Evolutionary conservation across 768 basidiomycete genomes (phyloP).

Genomic region (Guyanaporus albipodus): DNA sequence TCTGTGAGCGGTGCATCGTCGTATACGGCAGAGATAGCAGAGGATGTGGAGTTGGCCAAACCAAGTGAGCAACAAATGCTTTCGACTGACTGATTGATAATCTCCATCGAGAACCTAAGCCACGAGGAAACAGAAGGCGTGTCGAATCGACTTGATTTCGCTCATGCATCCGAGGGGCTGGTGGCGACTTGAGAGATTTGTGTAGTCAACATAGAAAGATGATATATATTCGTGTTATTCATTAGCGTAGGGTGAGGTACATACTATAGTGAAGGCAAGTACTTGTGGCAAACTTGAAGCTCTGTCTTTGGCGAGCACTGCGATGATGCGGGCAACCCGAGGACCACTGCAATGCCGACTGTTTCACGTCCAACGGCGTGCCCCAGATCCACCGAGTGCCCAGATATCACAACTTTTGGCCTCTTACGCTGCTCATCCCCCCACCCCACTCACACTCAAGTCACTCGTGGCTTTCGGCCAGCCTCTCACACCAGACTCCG

Average conservation of each 20-base stretch:
- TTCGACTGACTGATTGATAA: neutral
- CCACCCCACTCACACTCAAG: constrained; percentile 67
- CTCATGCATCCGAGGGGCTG: neutral
- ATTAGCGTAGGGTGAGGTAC: constrained; percentile 3
- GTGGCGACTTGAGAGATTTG: constrained; percentile 8
- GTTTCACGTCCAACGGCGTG: constrained; percentile 35
- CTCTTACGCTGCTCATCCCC: constrained; percentile 57
- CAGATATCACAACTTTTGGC: constrained; percentile 59
- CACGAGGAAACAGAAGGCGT: constrained; percentile 21
- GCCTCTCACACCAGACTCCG: constrained; percentile 65
- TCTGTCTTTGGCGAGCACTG: no score
- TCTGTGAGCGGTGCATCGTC: constrained; percentile 33
- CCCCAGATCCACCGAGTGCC: constrained; percentile 46
- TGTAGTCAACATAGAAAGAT: constrained; percentile 23
- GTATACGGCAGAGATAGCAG: constrained; percentile 25
- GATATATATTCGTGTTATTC: constrained; percentile 27
- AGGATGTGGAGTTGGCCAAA: constrained; percentile 26
- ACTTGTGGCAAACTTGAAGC: no score
- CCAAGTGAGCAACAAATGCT: constrained; percentile 22
- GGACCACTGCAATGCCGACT: constrained; percentile 12
- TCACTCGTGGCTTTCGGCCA: constrained; percentile 73
- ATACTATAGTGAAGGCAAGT: no score
- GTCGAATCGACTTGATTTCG: constrained; percentile 19
- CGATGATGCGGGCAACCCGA: constrained; percentile 1
- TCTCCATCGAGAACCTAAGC: constrained; percentile 18